phyloP scores from a whole-genome alignment of 306 rosid genomes.

The Medicago arabica region DNA sequence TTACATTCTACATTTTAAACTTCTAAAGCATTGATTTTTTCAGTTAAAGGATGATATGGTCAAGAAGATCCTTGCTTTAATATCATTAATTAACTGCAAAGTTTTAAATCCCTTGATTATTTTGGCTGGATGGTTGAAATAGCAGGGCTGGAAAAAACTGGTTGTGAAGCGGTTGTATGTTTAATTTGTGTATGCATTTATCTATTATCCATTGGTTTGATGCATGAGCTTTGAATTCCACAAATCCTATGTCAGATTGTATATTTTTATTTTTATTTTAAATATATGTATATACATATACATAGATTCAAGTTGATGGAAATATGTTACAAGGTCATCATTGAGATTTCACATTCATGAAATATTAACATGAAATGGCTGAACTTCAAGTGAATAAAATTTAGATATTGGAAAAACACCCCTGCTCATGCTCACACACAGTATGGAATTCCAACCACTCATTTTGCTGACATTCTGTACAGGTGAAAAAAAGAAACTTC shows the following conservation, averaged over 20 bases:
- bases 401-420: not conserved
- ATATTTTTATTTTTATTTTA: not conserved
- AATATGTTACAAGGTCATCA: slow-evolving; percentile 10
- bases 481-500: slow-evolving; percentile 87
- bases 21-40: slow-evolving; percentile 19
- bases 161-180: not conserved
- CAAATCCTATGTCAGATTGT: slow-evolving; percentile 24
- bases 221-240: slow-evolving; percentile 27
- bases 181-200: not conserved
- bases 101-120: slow-evolving; percentile 14
- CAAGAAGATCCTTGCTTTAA: slow-evolving; percentile 16
- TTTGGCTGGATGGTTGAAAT: slow-evolving; percentile 31
- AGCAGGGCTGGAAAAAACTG: slow-evolving; percentile 2
- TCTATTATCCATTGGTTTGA: slow-evolving; percentile 2
- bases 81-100: slow-evolving; percentile 6
- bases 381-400: slow-evolving; percentile 4
- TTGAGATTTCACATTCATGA: slow-evolving; percentile 12
- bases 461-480: slow-evolving; percentile 40
- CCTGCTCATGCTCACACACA: not conserved
- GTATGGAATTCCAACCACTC: slow-evolving; percentile 11
- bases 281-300: not conserved
- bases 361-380: slow-evolving; percentile 29
- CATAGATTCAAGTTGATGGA: slow-evolving; percentile 17
- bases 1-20: slow-evolving; percentile 35
- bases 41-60: slow-evolving; percentile 13